A percentile compares a stretch with the other conserved stretches of the same genome.
phyloP scores from a whole-genome alignment of 169 alveolate species.

The Plasmodium gaboni region DNA sequence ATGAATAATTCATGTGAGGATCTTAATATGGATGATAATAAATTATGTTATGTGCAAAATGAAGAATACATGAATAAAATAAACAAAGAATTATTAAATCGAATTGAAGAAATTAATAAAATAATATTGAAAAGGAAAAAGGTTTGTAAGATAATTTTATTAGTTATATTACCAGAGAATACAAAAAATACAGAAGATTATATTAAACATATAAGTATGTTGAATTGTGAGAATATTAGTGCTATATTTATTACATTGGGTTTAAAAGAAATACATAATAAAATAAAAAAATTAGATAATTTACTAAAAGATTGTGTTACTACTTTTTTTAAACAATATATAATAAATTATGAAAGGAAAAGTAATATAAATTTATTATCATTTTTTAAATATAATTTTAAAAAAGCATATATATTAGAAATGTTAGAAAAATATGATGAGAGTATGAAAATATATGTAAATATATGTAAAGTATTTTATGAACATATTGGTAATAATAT shows the following conservation, averaged over 20 bases:
- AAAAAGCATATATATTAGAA: conserved; percentile 69
- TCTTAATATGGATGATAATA: not conserved
- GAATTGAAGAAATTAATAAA: conserved; percentile 58
- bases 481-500: conserved; percentile 43
- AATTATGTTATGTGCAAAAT: conserved; percentile 12
- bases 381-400: conserved; percentile 69
- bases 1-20: not conserved
- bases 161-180: conserved; percentile 69
- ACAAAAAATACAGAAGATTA: conserved; percentile 55
- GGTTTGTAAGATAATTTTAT: conserved; percentile 46
- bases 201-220: conserved; percentile 38
- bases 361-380: conserved; percentile 25
- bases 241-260: conserved; percentile 71
- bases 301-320: conserved; percentile 64
- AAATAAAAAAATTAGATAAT: conserved; percentile 68
- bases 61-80: conserved; percentile 32
- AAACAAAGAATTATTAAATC: conserved; percentile 28
- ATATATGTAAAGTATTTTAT: conserved; percentile 64
- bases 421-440: conserved; percentile 73
- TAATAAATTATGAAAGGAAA: conserved; percentile 59
- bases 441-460: conserved; percentile 72
- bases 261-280: conserved; percentile 61
- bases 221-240: conserved; percentile 67
- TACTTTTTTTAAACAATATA: conserved; percentile 65
- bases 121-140: conserved; percentile 59